A percentile compares a stretch with the other conserved stretches of the same genome.
phyloP scores from a whole-genome alignment of 1,284 basidiomycete genomes.

The Neolentinus lepideus region DNA sequence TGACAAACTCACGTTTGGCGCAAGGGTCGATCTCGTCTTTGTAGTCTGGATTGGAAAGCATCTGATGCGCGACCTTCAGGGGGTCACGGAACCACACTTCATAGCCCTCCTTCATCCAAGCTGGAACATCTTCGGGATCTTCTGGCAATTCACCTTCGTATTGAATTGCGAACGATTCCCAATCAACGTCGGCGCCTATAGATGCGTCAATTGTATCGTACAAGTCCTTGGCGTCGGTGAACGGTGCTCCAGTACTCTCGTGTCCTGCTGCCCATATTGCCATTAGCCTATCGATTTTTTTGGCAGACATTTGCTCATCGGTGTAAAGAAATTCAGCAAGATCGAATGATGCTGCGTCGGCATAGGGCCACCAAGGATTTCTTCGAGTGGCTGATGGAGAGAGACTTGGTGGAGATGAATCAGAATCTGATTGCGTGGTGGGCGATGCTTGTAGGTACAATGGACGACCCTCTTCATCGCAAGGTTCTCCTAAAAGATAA shows the following conservation, averaged over 20 bases:
- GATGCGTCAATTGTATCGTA: slow-evolving; percentile 11
- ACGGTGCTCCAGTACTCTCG: neutral
- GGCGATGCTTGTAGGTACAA: too few species aligned
- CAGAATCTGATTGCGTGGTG: too few species aligned
- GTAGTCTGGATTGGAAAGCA: slow-evolving; percentile 12
- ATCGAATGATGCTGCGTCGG: too few species aligned
- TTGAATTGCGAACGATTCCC: slow-evolving; percentile 7
- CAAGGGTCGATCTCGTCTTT: slow-evolving; percentile 6
- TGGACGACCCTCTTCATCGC: too few species aligned
- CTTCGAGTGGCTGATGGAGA: too few species aligned
- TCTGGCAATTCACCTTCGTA: slow-evolving; percentile 8
- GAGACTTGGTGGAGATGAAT: too few species aligned
- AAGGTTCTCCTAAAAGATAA: too few species aligned
- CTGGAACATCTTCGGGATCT: neutral
- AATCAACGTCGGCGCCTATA: slow-evolving; percentile 8
- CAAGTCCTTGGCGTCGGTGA: slow-evolving; percentile 5
- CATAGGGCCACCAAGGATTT: too few species aligned
- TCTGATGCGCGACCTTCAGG: slow-evolving; percentile 2
- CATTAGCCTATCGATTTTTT: neutral
- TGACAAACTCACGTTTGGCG: slow-evolving; percentile 7
- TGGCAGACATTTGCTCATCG: neutral
- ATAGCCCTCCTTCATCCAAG: slow-evolving; percentile 2
- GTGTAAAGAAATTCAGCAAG: slow-evolving; percentile 5
- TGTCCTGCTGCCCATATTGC: neutral
- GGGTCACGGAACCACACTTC: slow-evolving; percentile 16